A percentile compares a stretch with the other conserved stretches of the same genome.
phyloP scores from a whole-genome alignment of 1,284 basidiomycete species.

The Coniferiporia sulphurascens region DNA sequence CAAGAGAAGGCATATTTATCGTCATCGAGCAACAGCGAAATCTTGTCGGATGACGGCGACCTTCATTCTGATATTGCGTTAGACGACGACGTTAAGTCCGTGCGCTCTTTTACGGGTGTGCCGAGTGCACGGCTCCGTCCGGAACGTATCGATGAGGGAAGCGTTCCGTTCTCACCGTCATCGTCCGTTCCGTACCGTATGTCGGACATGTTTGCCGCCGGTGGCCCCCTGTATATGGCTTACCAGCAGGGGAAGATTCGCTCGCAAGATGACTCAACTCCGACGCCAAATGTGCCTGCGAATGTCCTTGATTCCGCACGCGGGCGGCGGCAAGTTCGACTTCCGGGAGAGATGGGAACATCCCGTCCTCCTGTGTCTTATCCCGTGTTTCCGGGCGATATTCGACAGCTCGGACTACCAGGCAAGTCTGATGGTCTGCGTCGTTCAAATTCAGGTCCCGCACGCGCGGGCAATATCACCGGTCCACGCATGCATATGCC shows the following conservation, averaged over 20 bases:
- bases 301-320: background rate
- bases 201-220: background rate
- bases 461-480: slow-evolving; percentile 16
- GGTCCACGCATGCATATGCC: slow-evolving; percentile 22
- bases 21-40: slow-evolving; percentile 57
- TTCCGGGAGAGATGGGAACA: slow-evolving; percentile 18
- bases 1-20: slow-evolving; percentile 39
- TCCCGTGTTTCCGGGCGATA: slow-evolving; percentile 5
- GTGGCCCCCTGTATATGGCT: slow-evolving; percentile 3
- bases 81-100: slow-evolving; percentile 64
- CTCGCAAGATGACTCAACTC: slow-evolving; percentile 8
- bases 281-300: slow-evolving; percentile 4
- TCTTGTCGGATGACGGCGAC: slow-evolving; percentile 58
- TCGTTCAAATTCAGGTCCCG: slow-evolving; percentile 34
- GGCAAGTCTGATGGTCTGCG: slow-evolving; percentile 30
- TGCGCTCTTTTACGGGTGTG: slow-evolving; percentile 53
- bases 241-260: slow-evolving; percentile 13
- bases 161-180: slow-evolving; percentile 20
- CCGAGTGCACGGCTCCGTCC: slow-evolving; percentile 12
- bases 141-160: slow-evolving; percentile 5
- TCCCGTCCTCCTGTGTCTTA: slow-evolving; percentile 6
- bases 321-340: slow-evolving; percentile 8
- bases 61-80: slow-evolving; percentile 47
- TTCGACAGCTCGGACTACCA: slow-evolving; percentile 23
- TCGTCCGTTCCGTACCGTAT: slow-evolving; percentile 20